phyloP scores from a whole-genome alignment of 805 yeast genomes.

The Saturnispora zaruensis region DNA sequence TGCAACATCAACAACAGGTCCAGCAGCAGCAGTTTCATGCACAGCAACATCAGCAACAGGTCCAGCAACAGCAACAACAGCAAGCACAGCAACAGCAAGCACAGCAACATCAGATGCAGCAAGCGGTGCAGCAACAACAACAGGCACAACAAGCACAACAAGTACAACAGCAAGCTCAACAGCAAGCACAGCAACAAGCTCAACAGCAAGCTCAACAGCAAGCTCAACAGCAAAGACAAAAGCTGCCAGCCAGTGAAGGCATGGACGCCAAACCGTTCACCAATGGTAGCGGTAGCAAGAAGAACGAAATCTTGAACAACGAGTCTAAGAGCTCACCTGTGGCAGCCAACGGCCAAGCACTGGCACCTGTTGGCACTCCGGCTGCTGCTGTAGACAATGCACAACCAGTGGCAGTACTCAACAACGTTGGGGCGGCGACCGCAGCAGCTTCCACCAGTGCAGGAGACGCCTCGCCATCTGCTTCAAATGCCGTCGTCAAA shows the following conservation, averaged over 20 bases:
- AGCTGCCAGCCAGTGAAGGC: conserved; percentile 1
- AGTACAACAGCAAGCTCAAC: conserved; percentile 29
- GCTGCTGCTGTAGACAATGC: conserved; percentile 5
- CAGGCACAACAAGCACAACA: conserved; percentile 29
- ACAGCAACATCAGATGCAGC: conserved; percentile 17
- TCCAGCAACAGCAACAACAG: conserved; percentile 32
- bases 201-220: conserved; percentile 18
- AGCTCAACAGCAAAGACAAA: conserved; percentile 12
- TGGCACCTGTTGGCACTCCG: conserved; percentile 1
- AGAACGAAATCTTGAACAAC: conserved; percentile 8
- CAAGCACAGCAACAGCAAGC: conserved; percentile 28
- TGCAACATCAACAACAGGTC: conserved; percentile 33
- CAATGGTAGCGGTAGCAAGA: conserved; percentile 3
- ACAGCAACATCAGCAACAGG: conserved; percentile 24
- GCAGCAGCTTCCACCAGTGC: background rate
- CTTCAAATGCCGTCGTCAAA: background rate
- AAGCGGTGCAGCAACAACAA: conserved; percentile 13
- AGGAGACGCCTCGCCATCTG: background rate
- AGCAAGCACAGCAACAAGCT: conserved; percentile 25
- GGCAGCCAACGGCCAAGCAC: background rate
- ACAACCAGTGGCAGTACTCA: conserved; percentile 9
- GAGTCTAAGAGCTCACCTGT: background rate
- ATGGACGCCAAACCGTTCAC: conserved; percentile 1
- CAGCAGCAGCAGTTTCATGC: conserved; percentile 28
- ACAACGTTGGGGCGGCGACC: conserved; percentile 13